A percentile compares a stretch with the other conserved stretches of the same genome.
These are phyloP conservation scores for Chytriomyces sp. DNA, from an alignment of 192 early-diverging fungal genomes.

Conservation along the genomic window DNA sequence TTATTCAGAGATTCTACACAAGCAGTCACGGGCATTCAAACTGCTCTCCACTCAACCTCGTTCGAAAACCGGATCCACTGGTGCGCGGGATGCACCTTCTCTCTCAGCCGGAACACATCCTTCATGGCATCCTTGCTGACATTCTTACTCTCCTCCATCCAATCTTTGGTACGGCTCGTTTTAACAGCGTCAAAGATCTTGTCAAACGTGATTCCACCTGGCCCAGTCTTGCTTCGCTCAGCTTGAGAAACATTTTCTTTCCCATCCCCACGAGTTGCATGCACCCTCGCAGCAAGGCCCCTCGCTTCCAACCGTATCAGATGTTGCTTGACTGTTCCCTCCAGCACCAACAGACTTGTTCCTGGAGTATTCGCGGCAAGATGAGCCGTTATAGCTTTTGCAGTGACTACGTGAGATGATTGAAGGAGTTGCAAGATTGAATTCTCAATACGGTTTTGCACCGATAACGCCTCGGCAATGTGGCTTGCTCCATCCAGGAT, in stretches of 20 bases:
- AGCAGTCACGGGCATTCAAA: neutral
- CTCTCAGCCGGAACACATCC: neutral
- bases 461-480: neutral
- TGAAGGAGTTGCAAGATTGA: neutral
- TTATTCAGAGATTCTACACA: too few species aligned
- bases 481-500: conserved; percentile 1
- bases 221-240: neutral
- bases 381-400: neutral
- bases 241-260: neutral
- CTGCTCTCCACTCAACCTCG: conserved; percentile 3
- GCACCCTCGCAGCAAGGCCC: neutral
- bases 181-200: conserved; percentile 20
- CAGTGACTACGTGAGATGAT: neutral
- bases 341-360: neutral
- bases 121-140: neutral
- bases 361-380: neutral
- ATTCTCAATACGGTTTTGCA: neutral
- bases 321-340: conserved; percentile 16
- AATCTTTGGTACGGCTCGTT: neutral
- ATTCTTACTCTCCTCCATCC: neutral
- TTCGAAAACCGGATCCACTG: conserved; percentile 1
- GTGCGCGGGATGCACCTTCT: conserved; percentile 19
- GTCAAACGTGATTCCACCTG: conserved; percentile 1
- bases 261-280: neutral
- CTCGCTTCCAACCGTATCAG: neutral